Evolutionary conservation across 2,329 filamentous ascomycete species (phyloP).

Genomic region (Epichloe coenophiala): DNA sequence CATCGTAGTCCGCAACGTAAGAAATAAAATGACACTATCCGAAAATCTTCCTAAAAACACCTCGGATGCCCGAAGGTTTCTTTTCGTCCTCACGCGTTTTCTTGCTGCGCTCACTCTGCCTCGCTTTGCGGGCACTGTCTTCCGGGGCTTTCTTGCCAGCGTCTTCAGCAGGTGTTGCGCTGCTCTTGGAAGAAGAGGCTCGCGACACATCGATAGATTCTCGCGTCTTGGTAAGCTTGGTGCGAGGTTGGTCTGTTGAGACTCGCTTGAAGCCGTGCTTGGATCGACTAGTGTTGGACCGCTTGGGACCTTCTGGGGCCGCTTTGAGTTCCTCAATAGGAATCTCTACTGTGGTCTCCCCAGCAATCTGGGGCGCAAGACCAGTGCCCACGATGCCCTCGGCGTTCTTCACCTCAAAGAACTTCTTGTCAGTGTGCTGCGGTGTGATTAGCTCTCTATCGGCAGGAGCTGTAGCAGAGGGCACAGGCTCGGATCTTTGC

Average conservation of each 20-base stretch:
- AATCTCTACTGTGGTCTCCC: constrained; percentile 9
- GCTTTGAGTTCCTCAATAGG: background rate
- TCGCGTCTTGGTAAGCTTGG: constrained; percentile 13
- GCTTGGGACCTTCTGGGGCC: constrained; percentile 17
- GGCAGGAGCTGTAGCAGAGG: constrained; percentile 15
- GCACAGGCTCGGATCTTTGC: constrained; percentile 14
- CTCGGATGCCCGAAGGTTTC: constrained; percentile 20
- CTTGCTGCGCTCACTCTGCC: constrained; percentile 21
- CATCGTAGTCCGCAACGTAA: constrained; percentile 4
- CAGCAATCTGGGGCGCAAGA: constrained; percentile 11
- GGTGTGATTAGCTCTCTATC: constrained; percentile 11
- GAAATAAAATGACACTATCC: constrained; percentile 1
- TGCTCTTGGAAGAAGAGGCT: constrained; percentile 2
- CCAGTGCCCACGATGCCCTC: constrained; percentile 19
- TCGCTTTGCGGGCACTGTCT: constrained; percentile 20
- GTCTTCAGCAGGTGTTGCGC: constrained; percentile 1
- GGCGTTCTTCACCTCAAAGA: constrained; percentile 27
- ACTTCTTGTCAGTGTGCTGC: constrained; percentile 21
- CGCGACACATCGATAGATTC: constrained; percentile 3
- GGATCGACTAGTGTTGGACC: constrained; percentile 15
- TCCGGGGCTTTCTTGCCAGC: constrained; percentile 11
- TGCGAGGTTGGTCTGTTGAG: constrained; percentile 14
- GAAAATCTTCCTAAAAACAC: constrained; percentile 25
- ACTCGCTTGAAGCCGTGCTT: constrained; percentile 14
- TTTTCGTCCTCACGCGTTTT: constrained; percentile 16